Conservation (phyloP, 2,329 filamentous ascomycete species). For the Microsporum canis region DNA sequence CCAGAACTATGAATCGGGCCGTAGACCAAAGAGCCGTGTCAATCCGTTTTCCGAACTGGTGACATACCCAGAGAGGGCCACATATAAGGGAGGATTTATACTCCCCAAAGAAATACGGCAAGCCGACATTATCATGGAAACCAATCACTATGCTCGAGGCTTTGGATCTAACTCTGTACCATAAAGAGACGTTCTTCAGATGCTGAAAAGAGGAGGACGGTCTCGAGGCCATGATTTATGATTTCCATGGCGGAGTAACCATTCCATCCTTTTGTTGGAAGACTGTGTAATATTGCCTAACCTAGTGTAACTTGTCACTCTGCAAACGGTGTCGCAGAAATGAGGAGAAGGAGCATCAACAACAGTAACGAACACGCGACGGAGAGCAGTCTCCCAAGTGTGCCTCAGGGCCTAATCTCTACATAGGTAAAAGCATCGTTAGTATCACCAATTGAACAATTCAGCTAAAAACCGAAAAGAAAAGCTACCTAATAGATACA, state of each 20-base stretch:
- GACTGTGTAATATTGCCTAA: no score
- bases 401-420: no score
- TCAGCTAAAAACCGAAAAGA: no score
- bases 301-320: no score
- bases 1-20: conserved; percentile 4
- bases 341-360: no score
- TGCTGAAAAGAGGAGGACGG: background rate
- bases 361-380: no score
- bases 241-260: background rate
- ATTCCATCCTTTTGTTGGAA: no score
- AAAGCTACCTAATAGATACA: no score
- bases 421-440: no score
- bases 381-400: no score
- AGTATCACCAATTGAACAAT: no score
- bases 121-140: background rate
- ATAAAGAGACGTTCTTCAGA: background rate
- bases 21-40: background rate
- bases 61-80: background rate
- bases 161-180: background rate
- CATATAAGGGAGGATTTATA: background rate
- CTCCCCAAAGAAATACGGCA: background rate
- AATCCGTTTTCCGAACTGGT: background rate
- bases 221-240: background rate
- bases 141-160: background rate
- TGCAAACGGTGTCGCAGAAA: no score